Percentiles rank a stretch among this genome's conserved stretches.
Conservation (phyloP, 129 eudicot species). For the Lonicera japonica region DNA sequence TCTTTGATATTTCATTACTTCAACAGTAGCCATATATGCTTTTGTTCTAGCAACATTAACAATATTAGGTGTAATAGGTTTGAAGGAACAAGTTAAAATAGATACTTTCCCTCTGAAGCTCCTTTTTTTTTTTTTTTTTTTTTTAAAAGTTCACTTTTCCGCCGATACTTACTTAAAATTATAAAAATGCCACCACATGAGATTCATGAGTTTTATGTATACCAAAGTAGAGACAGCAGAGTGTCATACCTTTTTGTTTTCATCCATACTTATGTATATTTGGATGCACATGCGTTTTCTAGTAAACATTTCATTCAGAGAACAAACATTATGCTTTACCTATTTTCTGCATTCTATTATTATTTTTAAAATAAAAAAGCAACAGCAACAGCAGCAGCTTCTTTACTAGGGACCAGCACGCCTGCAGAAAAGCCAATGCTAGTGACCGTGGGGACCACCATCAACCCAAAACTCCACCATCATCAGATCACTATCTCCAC, state of each 20-base stretch:
- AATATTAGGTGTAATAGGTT: no score
- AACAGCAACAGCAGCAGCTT: constrained; percentile 16
- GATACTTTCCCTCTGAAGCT: no score
- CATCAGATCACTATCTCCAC: constrained; percentile 59
- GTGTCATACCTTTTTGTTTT: constrained; percentile 19
- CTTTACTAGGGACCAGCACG: constrained; percentile 28
- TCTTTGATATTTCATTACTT: no score
- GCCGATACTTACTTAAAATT: neutral
- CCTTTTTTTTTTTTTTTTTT: neutral
- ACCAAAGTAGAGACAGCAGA: neutral
- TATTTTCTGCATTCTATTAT: constrained; percentile 5
- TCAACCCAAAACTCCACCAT: constrained; percentile 42
- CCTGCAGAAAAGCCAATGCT: constrained; percentile 42
- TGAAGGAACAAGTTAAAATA: no score
- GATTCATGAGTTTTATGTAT: neutral
- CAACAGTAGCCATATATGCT: no score
- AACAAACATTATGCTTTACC: neutral
- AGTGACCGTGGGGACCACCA: constrained; percentile 21
- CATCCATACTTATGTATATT: constrained; percentile 10
- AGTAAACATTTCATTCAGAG: constrained; percentile 18
- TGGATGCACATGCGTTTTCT: constrained; percentile 27
- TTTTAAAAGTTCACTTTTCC: neutral
- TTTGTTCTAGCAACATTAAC: no score
- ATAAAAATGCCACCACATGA: constrained; percentile 1
- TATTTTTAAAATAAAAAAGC: constrained; percentile 1